Conservation (phyloP, 148 eudicot species). For the Hydrangea macrophylla region DNA sequence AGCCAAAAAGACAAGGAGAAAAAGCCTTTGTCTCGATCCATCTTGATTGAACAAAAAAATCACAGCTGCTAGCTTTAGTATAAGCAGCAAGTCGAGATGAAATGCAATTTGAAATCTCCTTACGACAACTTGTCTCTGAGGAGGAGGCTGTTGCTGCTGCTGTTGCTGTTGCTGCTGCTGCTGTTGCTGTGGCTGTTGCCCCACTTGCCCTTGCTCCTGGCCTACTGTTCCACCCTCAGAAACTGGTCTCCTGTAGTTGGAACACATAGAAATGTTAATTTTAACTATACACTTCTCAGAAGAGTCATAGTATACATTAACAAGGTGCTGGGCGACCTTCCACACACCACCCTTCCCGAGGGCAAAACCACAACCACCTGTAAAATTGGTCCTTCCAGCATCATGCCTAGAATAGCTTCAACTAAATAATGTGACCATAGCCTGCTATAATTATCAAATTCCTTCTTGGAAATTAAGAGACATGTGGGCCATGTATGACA, state of each 20-base stretch:
- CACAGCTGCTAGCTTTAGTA: constrained; percentile 91
- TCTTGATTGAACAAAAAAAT: constrained; percentile 97
- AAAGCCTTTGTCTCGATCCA: constrained; percentile 93
- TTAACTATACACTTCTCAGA: too few species aligned
- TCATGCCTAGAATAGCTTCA: too few species aligned
- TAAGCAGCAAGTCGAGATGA: constrained; percentile 85
- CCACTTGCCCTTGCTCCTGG: constrained; percentile 62
- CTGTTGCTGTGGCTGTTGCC: too few species aligned
- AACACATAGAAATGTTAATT: background rate
- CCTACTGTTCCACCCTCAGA: constrained; percentile 52
- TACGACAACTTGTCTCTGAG: constrained; percentile 83
- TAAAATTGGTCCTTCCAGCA: too few species aligned
- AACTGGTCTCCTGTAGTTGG: constrained; percentile 43
- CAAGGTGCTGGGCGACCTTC: too few species aligned
- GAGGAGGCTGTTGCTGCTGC: constrained; percentile 59
- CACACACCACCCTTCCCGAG: too few species aligned
- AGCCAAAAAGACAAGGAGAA: constrained; percentile 83
- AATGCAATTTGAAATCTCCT: constrained; percentile 95
- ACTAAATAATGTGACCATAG: too few species aligned
- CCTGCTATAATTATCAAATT: too few species aligned
- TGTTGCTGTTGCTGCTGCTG: constrained; percentile 58
- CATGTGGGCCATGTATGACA: too few species aligned
- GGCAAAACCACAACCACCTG: too few species aligned
- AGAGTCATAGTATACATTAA: too few species aligned
- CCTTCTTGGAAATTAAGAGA: too few species aligned